These are phyloP conservation scores for Podila minutissima DNA, from an alignment of 192 early-diverging fungal genomes.

Conservation along the genomic window DNA sequence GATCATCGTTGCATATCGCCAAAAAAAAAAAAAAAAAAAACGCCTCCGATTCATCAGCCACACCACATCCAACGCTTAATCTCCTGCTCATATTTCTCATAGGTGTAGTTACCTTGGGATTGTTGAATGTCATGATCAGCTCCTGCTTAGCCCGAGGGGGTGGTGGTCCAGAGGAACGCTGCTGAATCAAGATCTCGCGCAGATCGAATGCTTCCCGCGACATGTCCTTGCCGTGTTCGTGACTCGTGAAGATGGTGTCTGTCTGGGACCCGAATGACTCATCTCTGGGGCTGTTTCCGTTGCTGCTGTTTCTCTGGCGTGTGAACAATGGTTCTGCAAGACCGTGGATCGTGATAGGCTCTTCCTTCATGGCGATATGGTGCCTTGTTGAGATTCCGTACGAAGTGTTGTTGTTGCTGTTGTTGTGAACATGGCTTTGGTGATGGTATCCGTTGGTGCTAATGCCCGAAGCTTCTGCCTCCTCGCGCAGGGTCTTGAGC, in stretches of 20 bases:
- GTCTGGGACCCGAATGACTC: background rate
- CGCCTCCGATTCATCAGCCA: background rate
- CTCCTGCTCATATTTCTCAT: background rate
- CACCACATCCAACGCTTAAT: background rate
- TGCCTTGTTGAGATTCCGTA: background rate
- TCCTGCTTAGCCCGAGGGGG: background rate
- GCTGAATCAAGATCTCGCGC: conserved; percentile 19
- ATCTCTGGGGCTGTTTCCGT: background rate
- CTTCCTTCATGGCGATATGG: background rate
- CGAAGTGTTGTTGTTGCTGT: background rate
- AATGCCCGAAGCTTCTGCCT: background rate
- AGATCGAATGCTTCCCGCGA: conserved; percentile 19
- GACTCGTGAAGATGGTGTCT: background rate
- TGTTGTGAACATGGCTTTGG: background rate
- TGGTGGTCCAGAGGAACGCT: background rate
- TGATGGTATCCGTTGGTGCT: background rate
- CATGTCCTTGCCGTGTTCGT: background rate
- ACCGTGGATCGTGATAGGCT: background rate
- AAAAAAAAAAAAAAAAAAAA: too few relatives aligned
- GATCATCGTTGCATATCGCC: too few relatives aligned
- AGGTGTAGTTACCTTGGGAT: background rate
- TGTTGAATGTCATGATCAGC: background rate
- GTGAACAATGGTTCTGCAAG: background rate
- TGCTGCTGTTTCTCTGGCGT: background rate
- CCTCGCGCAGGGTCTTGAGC: conserved; percentile 24